Evolutionary conservation across 441 rosid species (phyloP), one percentile per base, ranked within the genome.

Genomic region (Gossypium lobatum): DNA sequence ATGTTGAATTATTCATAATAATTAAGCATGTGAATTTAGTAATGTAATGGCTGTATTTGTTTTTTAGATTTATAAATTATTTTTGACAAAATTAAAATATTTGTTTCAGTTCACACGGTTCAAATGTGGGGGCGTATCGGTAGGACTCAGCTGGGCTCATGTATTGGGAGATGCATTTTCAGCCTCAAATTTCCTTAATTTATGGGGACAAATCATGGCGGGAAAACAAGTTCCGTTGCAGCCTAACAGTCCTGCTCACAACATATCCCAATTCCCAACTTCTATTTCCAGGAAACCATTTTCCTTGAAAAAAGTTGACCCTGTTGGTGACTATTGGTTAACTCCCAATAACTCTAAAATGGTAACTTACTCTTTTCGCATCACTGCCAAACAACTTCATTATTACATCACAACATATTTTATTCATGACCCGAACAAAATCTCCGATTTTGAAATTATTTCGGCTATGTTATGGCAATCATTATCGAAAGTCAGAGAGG

Each of bases 131-230:
- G 97, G 92, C 5, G 16, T 85, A 31, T 80, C 88, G 0, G 46
- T 91, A 60, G 91, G 95, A 26, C 80, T 91, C 1, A 86, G 83
- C 80, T 89, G 97, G 95, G 85, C 95, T 23, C 93, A 91, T 77
- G 37, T 89, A 10, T 80, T 91, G 2, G 97, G 95, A 17, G 95
- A 89, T 68, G 76, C 79, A 39, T 74, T 85, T 70, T 83, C 91
- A 26, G 92, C 87, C 20, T 78, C 85, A 6, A 62, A 77, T 37
- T 87, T 91, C 88, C 73, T 91, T 63, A 87, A 85, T 48, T 66
- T 20, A 34, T 81, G 79, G 84, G 87, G 76, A 74, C 79, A 80
- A 6, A 46, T 81, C 10, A 6, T 83, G 72, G 23, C 84, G 2
- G 81, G 83, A 46, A 10, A 13, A 25, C 39, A 34, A 34, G 8